Conservation (phyloP, 164 flowering plant species). For the Nelumbo lutea region DNA sequence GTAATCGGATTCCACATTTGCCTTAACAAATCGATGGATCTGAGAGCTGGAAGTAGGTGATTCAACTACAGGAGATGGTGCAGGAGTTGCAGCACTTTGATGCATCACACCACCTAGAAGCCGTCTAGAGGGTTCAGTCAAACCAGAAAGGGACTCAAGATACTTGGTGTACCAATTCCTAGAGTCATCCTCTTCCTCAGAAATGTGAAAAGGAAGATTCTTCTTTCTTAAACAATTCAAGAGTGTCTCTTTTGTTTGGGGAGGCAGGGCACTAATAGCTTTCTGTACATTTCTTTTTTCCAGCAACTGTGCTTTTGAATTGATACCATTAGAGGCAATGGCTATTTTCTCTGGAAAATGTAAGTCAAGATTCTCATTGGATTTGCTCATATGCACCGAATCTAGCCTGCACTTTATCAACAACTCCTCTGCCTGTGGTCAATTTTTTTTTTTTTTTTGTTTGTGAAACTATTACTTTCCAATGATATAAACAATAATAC, state of each 20-base stretch:
- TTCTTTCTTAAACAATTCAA: constrained; percentile 46
- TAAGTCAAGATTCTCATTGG: constrained; percentile 26
- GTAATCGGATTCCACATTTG: constrained; percentile 7
- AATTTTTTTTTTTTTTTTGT: not conserved
- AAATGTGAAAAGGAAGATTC: constrained; percentile 20
- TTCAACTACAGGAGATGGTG: constrained; percentile 27
- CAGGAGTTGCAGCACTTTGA: constrained; percentile 24
- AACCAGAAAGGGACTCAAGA: constrained; percentile 29
- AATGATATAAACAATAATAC: not conserved
- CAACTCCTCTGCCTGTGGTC: constrained; percentile 44
- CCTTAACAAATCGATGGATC: not conserved
- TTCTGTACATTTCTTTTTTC: constrained; percentile 29
- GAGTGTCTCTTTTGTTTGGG: constrained; percentile 38
- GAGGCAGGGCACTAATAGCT: constrained; percentile 33
- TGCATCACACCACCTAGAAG: constrained; percentile 18
- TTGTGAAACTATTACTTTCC: not conserved
- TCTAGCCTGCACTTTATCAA: constrained; percentile 47
- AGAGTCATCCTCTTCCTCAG: constrained; percentile 42
- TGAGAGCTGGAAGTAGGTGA: constrained; percentile 21
- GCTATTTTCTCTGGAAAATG: constrained; percentile 19
- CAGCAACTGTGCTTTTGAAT: constrained; percentile 9
- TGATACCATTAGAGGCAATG: constrained; percentile 13
- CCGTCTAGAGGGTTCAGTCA: constrained; percentile 28
- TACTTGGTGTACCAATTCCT: constrained; percentile 31
- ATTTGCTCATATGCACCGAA: constrained; percentile 29